These are phyloP conservation scores for Penicillium sp. DNA, from an alignment of 2,329 filamentous ascomycete genomes.

Conservation along the genomic window DNA sequence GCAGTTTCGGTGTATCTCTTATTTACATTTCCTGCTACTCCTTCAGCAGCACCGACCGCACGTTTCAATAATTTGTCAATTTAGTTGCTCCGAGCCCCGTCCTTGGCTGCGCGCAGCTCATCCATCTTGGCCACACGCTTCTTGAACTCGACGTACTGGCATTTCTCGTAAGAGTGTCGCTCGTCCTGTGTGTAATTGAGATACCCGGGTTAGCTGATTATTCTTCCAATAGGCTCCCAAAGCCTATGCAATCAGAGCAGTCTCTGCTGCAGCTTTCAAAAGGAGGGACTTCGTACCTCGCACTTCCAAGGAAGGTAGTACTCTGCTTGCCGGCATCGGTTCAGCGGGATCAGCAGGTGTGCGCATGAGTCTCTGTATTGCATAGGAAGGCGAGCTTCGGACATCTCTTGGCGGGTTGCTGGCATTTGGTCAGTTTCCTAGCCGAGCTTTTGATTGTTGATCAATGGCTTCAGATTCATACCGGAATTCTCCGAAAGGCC, in stretches of 20 bases:
- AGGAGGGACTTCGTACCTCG: constrained; percentile 63
- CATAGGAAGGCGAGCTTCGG: constrained; percentile 81
- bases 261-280: constrained; percentile 2
- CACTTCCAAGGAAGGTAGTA: constrained; percentile 99
- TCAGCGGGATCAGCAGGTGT: constrained; percentile 90
- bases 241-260: neutral
- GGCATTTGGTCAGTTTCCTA: constrained; percentile 17
- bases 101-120: constrained; percentile 84
- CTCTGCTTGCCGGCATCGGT: constrained; percentile 87
- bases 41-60: constrained; percentile 28
- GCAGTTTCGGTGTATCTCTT: constrained; percentile 38
- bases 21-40: constrained; percentile 43
- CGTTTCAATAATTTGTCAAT: constrained; percentile 23
- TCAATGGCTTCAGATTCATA: constrained; percentile 35
- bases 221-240: neutral
- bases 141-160: constrained; percentile 99
- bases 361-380: constrained; percentile 96
- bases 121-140: constrained; percentile 98
- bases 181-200: constrained; percentile 67
- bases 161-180: constrained; percentile 97
- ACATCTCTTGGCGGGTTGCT: constrained; percentile 78
- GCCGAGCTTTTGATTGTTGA: constrained; percentile 6
- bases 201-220: constrained; percentile 4
- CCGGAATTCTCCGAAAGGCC: constrained; percentile 45
- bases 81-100: constrained; percentile 81